Evolutionary conservation across 768 basidiomycete species (phyloP).

Genomic region (Roridomyces roridus): DNA sequence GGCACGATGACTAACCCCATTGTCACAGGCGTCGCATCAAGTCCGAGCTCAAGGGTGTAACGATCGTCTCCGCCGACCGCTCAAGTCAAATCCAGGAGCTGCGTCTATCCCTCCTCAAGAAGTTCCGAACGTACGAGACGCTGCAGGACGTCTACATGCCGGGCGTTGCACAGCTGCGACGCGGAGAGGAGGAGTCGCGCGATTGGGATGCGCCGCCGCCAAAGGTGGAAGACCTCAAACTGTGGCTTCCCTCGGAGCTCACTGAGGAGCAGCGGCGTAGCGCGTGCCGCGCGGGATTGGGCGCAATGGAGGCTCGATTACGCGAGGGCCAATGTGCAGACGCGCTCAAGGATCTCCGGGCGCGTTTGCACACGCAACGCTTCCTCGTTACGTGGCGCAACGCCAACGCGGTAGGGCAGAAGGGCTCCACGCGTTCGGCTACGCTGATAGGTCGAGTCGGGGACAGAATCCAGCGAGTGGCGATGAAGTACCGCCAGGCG

Average conservation of each 20-base stretch:
- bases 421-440: background rate
- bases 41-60: background rate
- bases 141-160: too few species aligned
- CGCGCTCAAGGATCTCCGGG: background rate
- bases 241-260: too few species aligned
- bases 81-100: too few species aligned
- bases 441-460: slow-evolving; percentile 14
- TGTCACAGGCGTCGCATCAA: background rate
- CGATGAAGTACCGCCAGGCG: background rate
- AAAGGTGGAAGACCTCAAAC: too few species aligned
- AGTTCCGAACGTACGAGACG: too few species aligned
- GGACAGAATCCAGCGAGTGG: background rate
- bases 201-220: too few species aligned
- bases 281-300: background rate
- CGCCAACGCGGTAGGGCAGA: background rate
- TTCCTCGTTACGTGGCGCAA: slow-evolving; percentile 11
- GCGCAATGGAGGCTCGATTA: background rate
- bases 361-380: slow-evolving; percentile 11
- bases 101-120: too few species aligned
- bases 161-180: too few species aligned
- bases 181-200: too few species aligned
- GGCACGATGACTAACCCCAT: too few species aligned
- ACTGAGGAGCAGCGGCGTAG: too few species aligned
- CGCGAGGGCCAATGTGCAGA: slow-evolving; percentile 4
- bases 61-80: background rate